Evolutionary conservation across 768 basidiomycete species (phyloP).

Genomic region (Trametes cinnabarina): DNA sequence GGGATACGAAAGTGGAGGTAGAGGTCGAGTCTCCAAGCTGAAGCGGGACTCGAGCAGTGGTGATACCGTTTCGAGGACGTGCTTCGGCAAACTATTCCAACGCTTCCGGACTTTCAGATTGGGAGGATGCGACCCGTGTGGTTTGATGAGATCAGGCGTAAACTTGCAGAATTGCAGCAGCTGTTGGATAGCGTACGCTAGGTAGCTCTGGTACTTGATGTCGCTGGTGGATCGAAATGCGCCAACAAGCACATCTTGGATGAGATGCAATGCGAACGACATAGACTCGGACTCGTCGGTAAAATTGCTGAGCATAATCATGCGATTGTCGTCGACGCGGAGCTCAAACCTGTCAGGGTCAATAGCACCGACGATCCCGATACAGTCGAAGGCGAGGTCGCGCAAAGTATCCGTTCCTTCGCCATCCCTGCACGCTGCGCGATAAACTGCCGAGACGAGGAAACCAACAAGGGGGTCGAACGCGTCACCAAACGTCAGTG

Average conservation of each 20-base stretch:
- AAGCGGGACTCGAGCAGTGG: conserved; percentile 77
- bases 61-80: conserved; percentile 81
- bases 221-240: conserved; percentile 94
- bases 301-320: conserved; percentile 81
- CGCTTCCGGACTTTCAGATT: conserved; percentile 65
- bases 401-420: conserved; percentile 69
- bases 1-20: conserved; percentile 41
- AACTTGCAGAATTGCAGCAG: conserved; percentile 86
- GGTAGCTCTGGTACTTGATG: conserved; percentile 82
- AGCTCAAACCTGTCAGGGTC: conserved; percentile 92
- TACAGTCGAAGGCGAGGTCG: conserved; percentile 79
- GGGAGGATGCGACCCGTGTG: conserved; percentile 47
- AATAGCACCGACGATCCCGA: conserved; percentile 88
- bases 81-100: conserved; percentile 79
- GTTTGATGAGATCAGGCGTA: conserved; percentile 65
- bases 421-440: conserved; percentile 73
- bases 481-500: conserved; percentile 76
- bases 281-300: conserved; percentile 72
- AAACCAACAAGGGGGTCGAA: conserved; percentile 78
- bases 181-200: conserved; percentile 92
- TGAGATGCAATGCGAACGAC: conserved; percentile 81
- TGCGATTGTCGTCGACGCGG: conserved; percentile 51
- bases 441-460: conserved; percentile 63
- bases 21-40: conserved; percentile 30
- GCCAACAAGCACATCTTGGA: conserved; percentile 80